Base-by-base conservation (phyloP, 768 basidiomycete genomes). In the Kwoniella heveanensis region DNA sequence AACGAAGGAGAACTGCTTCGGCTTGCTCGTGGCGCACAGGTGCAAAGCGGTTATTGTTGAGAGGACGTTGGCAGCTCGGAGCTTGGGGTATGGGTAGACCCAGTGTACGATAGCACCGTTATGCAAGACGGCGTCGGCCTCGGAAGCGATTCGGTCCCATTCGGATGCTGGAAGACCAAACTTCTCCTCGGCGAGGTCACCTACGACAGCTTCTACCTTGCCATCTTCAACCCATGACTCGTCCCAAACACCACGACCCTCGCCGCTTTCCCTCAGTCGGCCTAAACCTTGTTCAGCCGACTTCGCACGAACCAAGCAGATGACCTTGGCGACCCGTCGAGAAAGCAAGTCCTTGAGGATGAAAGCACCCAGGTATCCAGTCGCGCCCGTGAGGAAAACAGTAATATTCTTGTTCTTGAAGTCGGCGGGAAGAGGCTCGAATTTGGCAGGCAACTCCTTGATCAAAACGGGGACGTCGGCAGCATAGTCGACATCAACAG, bases 21-120 rank as follows among this genome's bases (percentile, higher is more conserved):
- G 85, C 24, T 83, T 83, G 8, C 85, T 83, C 2, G 72, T 67
- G 13, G 79, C 75, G 2, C 91, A 91, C 26, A 99, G 85, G 32
- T 90, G 85, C 47, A 96, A 83, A 6, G 88, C 88, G 1, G 90
- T 89, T 60, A 99, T 76, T 6, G 96, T 99, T 0, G 90, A 88
- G 12, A 94, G 74, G n/a, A 98, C 96, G 79, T 99, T 99, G 15
- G 94, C 86, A 0, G 88, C 84, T 7, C 94, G 90, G 12, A 99
- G 84, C 77, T 88, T 92, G 77, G 94, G 89, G 81, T 99, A 99
- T 0, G 93, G 92, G 79, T 96, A 99, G 2, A 99, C 91, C 96
- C 96, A 99, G 76, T 99, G 96, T 15, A 98, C 95, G 79, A 97
- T 80, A n/a, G 96, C 96, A 36, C 96, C 96, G 68, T 99, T 99